Base-by-base conservation (phyloP, 768 basidiomycete genomes). In the Naematelia encephala region DNA sequence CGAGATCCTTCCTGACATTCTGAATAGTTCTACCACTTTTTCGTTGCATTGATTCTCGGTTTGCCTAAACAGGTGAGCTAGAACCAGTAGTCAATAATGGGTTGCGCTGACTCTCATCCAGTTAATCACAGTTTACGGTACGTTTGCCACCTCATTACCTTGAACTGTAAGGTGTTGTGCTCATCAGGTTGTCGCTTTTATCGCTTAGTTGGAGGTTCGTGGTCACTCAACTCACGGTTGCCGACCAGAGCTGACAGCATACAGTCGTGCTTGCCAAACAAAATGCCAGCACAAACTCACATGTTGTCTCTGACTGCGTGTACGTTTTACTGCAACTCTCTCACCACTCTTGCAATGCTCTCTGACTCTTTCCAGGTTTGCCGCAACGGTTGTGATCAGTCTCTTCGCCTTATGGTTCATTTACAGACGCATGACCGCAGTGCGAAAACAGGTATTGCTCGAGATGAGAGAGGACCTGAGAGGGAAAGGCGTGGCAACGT, bases 51-150 rank as follows among this genome's bases (percentile, higher is more conserved):
- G 3, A 78, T 91, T 65, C 79, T 92, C 16, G 89, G 90, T 19
- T 77, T 91, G 71, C 91, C 91, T 5, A 93, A 93, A 72, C 91
- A 96, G 72, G 86, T 93, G 30, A 45, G 67, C 53, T n/a, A 12
- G 12, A 43, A 43, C 49, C 23, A 44, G n/a, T 57, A 43, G 34
- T 21, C n/a, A n/a, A n/a, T n/a, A n/a, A n/a, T n/a, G n/a, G n/a
- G n/a, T n/a, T n/a, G n/a, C n/a, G n/a, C 46, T 29, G 50, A 26
- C 25, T 14, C 2, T 26, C 46, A 10, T 8, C 19, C 28, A 62
- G 61, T 45, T 66, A 64, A 82, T 90, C 64, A 89, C 87, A 4
- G 91, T 93, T 5, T 93, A 93, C 68, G 45, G 54, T 50, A 28
- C 8, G 54, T 48, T 48, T 28, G 16, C 27, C 10, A 14, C 26